phyloP scores from a whole-genome alignment of 495 filamentous ascomycete genomes.

The Bathelium albidoporum region DNA sequence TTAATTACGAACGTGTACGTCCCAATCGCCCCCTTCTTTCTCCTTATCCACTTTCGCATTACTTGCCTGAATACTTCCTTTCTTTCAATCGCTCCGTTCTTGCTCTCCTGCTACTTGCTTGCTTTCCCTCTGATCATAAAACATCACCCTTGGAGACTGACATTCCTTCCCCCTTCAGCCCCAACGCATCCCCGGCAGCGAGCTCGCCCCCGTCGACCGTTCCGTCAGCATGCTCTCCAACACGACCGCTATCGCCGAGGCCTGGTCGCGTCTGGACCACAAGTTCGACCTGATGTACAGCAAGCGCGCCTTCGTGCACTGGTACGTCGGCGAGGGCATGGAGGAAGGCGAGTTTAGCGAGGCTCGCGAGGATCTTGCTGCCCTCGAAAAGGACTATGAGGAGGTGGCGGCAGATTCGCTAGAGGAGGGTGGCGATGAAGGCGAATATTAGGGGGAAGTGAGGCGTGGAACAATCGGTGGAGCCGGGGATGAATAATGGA shows the following conservation, averaged over 20 bases:
- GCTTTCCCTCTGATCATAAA: too few species aligned
- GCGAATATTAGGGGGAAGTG: constrained; percentile 68
- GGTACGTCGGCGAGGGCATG: constrained; percentile 95
- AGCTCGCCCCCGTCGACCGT: constrained; percentile 75
- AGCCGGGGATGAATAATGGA: too few species aligned
- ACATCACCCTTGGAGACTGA: too few species aligned
- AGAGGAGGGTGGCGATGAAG: constrained; percentile 54
- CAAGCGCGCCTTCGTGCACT: constrained; percentile 91
- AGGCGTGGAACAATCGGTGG: too few species aligned
- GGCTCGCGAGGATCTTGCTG: constrained; percentile 81
- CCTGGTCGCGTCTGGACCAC: constrained; percentile 78
- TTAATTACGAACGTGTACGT: constrained; percentile 52
- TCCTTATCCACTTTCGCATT: not conserved
- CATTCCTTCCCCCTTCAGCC: constrained; percentile 54
- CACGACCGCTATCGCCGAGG: constrained; percentile 84
- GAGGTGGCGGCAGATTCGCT: constrained; percentile 70
- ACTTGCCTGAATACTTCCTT: not conserved
- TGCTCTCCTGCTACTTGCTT: not conserved
- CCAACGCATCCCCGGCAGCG: constrained; percentile 61
- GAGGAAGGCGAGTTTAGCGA: constrained; percentile 91
- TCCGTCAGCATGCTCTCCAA: constrained; percentile 87
- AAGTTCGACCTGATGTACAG: constrained; percentile 97
- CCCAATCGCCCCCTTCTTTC: not conserved
- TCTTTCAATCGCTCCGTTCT: not conserved
- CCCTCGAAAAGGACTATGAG: constrained; percentile 85